Percentiles rank a stretch among this genome's conserved stretches.
phyloP scores from a whole-genome alignment of 176 grass and related monocot species.

The Oryza meyeriana region DNA sequence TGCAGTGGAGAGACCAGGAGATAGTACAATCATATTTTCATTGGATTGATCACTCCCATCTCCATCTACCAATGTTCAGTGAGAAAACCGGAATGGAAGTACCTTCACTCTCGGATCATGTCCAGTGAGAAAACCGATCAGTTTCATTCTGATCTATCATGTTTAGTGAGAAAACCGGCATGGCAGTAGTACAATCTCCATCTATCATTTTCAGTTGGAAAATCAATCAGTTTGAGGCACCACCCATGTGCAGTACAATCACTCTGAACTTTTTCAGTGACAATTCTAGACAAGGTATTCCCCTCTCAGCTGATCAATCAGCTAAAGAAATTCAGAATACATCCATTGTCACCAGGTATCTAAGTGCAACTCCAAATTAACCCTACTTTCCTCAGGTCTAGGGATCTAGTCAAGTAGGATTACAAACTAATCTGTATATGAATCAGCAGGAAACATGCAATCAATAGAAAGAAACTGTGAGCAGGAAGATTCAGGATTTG shows the following conservation, averaged over 20 bases:
- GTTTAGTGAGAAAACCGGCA: constrained; percentile 5
- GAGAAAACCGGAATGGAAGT: neutral
- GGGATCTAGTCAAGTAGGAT: neutral
- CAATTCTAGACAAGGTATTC: neutral
- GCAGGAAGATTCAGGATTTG: too few relatives aligned
- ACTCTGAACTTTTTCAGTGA: neutral
- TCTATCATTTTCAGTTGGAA: neutral
- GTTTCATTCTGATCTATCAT: neutral
- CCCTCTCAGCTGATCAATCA: neutral
- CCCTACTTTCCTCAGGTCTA: neutral
- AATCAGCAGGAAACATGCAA: too few relatives aligned
- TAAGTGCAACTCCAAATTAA: too few relatives aligned
- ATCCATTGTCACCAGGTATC: neutral
- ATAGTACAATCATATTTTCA: neutral
- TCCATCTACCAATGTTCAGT: neutral
- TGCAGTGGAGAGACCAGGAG: neutral
- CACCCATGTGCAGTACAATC: neutral
- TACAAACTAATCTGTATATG: neutral
- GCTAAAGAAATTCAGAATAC: neutral
- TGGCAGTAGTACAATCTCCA: neutral
- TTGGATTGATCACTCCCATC: neutral
- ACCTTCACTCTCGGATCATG: too few relatives aligned
- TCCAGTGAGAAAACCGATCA: neutral
- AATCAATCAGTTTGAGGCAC: neutral
- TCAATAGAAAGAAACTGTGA: too few relatives aligned